These are phyloP conservation scores for Metarhizium guizhouense DNA, from an alignment of 2,329 filamentous ascomycete species.

Conservation along the genomic window DNA sequence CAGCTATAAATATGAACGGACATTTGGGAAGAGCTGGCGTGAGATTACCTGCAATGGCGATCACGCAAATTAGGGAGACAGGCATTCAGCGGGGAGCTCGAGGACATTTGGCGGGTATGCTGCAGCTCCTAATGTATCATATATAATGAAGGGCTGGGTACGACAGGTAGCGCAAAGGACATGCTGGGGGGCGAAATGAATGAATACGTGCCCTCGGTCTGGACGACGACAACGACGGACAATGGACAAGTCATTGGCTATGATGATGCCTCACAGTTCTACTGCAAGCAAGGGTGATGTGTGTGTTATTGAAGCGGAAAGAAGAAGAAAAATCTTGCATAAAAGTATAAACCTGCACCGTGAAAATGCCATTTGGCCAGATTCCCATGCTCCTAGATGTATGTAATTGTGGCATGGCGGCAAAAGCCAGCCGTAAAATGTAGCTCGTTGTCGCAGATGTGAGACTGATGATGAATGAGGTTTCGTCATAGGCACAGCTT, in stretches of 20 bases:
- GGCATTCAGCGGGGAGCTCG: not conserved
- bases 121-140: constrained; percentile 6
- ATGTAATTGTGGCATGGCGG: no score
- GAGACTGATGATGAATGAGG: no score
- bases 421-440: no score
- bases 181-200: not conserved
- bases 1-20: not conserved
- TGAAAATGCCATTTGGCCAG: no score
- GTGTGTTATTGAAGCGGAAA: not conserved
- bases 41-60: not conserved
- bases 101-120: not conserved
- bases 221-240: not conserved
- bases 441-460: no score
- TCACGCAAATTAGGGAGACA: not conserved
- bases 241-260: constrained; percentile 1
- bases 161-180: not conserved
- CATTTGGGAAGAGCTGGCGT: not conserved
- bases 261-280: not conserved
- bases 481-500: no score
- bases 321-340: no score
- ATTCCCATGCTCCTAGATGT: no score
- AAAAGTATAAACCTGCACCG: no score
- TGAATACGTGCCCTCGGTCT: not conserved
- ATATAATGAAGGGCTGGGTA: not conserved
- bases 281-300: not conserved